Evolutionary conservation across 768 basidiomycete genomes (phyloP).

Genomic region (Peribolospora kevripleyi): DNA sequence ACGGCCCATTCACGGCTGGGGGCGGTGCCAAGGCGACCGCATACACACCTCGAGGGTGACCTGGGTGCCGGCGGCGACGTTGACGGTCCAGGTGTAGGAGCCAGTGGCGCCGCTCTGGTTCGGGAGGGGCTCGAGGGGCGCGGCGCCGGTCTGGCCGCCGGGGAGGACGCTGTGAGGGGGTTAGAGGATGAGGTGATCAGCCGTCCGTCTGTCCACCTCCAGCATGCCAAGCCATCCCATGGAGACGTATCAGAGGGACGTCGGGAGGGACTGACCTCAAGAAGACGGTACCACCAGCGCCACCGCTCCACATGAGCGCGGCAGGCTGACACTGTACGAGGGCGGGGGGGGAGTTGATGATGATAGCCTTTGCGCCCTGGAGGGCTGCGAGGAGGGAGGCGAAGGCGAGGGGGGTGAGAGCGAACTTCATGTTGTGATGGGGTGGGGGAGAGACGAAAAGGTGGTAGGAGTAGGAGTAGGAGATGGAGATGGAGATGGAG

Average conservation of each 20-base stretch:
- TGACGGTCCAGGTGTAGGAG: constrained; percentile 11
- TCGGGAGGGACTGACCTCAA: no score
- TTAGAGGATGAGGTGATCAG: neutral
- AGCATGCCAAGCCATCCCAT: no score
- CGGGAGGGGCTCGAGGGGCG: constrained; percentile 4
- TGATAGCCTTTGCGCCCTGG: no score
- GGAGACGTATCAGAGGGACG: no score
- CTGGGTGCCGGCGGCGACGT: constrained; percentile 11
- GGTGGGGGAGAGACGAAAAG: no score
- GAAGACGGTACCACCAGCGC: no score
- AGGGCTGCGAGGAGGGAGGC: no score
- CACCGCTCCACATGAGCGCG: neutral
- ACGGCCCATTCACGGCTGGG: constrained; percentile 1
- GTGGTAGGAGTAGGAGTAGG: no score
- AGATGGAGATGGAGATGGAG: no score
- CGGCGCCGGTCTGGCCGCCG: constrained; percentile 5
- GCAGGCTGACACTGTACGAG: constrained; percentile 1
- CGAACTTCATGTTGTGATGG: no score
- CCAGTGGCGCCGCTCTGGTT: constrained; percentile 2
- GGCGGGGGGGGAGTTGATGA: constrained; percentile 1
- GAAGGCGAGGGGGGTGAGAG: no score
- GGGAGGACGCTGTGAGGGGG: constrained; percentile 3
- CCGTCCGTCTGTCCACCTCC: neutral
- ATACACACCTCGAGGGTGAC: constrained; percentile 5
- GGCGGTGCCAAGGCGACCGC: neutral